A percentile compares a stretch with the other conserved stretches of the same genome.
Evolutionary conservation across 108 stramenopile species (phyloP).

Genomic region (Cyclotella kingstonii): DNA sequence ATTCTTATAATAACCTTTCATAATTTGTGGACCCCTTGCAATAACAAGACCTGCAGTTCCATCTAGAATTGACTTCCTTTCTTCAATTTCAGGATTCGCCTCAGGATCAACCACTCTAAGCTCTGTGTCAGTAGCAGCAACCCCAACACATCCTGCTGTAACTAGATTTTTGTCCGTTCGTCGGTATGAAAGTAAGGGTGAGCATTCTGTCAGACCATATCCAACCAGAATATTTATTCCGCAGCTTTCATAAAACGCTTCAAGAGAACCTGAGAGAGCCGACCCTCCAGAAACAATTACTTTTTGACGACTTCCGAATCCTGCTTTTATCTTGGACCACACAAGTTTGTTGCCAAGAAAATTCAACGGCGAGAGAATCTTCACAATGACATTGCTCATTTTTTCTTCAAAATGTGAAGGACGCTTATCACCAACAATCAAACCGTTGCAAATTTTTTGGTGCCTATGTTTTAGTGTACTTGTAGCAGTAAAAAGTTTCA

Average conservation of each 20-base stretch:
- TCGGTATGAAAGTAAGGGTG: constrained; percentile 53
- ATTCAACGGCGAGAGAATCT: constrained; percentile 63
- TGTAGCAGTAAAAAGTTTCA: constrained; percentile 69
- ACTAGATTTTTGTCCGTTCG: constrained; percentile 45
- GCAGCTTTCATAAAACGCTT: constrained; percentile 86
- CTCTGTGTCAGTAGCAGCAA: constrained; percentile 48
- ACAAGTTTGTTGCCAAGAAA: constrained; percentile 89
- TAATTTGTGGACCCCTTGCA: constrained; percentile 63
- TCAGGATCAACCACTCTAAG: constrained; percentile 55
- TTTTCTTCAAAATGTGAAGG: constrained; percentile 49
- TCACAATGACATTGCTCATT: constrained; percentile 52
- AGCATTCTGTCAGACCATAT: constrained; percentile 89
- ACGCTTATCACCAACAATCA: constrained; percentile 68
- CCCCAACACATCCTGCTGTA: constrained; percentile 58
- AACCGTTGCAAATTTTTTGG: constrained; percentile 60
- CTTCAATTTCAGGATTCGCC: constrained; percentile 18
- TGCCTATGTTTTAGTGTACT: constrained; percentile 55
- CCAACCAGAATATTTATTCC: constrained; percentile 84
- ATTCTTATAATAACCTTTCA: constrained; percentile 81
- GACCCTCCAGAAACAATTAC: constrained; percentile 88
- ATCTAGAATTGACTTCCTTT: constrained; percentile 29
- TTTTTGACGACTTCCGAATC: constrained; percentile 87
- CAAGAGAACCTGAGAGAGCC: constrained; percentile 83
- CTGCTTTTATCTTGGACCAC: constrained; percentile 88
- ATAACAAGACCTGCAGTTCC: constrained; percentile 55